Evolutionary conservation across 2,329 filamentous ascomycete species (phyloP).

Genomic region (Colletotrichum sidae): DNA sequence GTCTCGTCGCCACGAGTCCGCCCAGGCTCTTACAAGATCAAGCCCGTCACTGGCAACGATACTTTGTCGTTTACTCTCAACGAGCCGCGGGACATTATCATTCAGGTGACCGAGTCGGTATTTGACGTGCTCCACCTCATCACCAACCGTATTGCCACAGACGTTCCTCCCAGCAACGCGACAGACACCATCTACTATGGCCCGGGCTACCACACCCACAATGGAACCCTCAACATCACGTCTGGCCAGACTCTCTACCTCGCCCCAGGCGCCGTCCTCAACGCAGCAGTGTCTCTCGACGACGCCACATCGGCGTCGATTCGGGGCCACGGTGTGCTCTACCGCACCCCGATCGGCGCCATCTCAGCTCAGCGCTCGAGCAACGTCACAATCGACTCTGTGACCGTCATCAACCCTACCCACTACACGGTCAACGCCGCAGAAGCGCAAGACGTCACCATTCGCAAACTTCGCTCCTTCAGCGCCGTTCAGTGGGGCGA

Average conservation of each 20-base stretch:
- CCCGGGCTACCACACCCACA: conserved; percentile 39
- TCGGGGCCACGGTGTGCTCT: conserved; percentile 40
- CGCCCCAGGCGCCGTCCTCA: not conserved
- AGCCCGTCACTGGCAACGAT: not conserved
- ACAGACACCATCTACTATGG: conserved; percentile 40
- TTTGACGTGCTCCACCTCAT: conserved; percentile 42
- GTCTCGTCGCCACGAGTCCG: conserved; percentile 1
- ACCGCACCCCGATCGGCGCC: conserved; percentile 23
- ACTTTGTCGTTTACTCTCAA: not conserved
- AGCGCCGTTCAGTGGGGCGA: conserved; percentile 39
- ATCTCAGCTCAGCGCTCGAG: conserved; percentile 33
- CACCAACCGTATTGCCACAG: conserved; percentile 37
- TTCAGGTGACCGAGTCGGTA: conserved; percentile 41
- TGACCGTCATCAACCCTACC: conserved; percentile 33
- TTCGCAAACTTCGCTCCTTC: conserved; percentile 36
- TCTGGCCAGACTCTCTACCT: conserved; percentile 3
- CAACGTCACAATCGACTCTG: conserved; percentile 37
- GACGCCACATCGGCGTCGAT: conserved; percentile 36
- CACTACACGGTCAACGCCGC: conserved; percentile 34
- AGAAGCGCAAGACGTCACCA: conserved; percentile 29
- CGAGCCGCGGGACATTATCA: conserved; percentile 2
- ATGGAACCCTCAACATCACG: conserved; percentile 32
- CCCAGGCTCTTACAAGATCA: conserved; percentile 9
- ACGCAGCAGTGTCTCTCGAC: conserved; percentile 2
- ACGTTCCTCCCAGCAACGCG: conserved; percentile 17